A percentile compares a stretch with the other conserved stretches of the same genome.
These are phyloP conservation scores for Tympanopsis confertula DNA, from an alignment of 2,329 filamentous ascomycete species.

Conservation along the genomic window DNA sequence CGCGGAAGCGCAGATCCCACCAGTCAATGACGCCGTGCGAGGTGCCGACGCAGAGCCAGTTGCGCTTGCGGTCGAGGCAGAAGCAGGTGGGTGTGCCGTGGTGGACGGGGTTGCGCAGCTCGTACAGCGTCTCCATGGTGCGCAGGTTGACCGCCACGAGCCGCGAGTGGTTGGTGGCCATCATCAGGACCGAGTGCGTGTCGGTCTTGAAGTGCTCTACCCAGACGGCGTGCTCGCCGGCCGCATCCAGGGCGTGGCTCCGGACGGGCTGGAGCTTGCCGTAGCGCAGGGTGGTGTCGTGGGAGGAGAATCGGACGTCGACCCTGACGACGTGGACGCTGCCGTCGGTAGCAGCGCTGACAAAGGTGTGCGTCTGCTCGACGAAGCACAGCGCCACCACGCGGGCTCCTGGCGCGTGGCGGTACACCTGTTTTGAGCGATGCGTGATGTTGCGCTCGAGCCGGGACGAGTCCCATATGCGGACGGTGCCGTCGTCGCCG, in stretches of 20 bases:
- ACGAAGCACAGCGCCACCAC: slow-evolving; percentile 82
- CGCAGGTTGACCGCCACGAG: slow-evolving; percentile 77
- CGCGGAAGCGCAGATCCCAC: slow-evolving; percentile 92
- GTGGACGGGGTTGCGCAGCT: slow-evolving; percentile 75
- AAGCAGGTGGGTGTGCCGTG: slow-evolving; percentile 89
- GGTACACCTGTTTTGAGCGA: slow-evolving; percentile 75
- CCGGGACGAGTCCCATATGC: slow-evolving; percentile 82
- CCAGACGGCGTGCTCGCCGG: slow-evolving; percentile 73
- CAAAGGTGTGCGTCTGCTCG: slow-evolving; percentile 85
- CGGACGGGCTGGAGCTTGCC: slow-evolving; percentile 66
- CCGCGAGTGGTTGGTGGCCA: slow-evolving; percentile 78
- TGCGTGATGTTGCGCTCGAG: slow-evolving; percentile 86
- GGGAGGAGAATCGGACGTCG: slow-evolving; percentile 26
- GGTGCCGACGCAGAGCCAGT: slow-evolving; percentile 86
- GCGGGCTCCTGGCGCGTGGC: slow-evolving; percentile 56
- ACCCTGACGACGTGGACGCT: slow-evolving; percentile 82
- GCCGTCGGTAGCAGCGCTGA: slow-evolving; percentile 82
- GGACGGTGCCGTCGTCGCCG: slow-evolving; percentile 81
- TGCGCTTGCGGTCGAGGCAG: slow-evolving; percentile 71
- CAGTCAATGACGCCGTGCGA: slow-evolving; percentile 85
- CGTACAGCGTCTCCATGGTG: slow-evolving; percentile 72
- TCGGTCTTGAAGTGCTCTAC: slow-evolving; percentile 84
- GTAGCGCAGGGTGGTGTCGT: slow-evolving; percentile 39
- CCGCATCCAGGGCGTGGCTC: slow-evolving; percentile 64
- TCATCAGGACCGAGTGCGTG: slow-evolving; percentile 66